Evolutionary conservation across 768 basidiomycete genomes (phyloP), one percentile per base, ranked within the genome.

Genomic region (Termitomyces sp.): DNA sequence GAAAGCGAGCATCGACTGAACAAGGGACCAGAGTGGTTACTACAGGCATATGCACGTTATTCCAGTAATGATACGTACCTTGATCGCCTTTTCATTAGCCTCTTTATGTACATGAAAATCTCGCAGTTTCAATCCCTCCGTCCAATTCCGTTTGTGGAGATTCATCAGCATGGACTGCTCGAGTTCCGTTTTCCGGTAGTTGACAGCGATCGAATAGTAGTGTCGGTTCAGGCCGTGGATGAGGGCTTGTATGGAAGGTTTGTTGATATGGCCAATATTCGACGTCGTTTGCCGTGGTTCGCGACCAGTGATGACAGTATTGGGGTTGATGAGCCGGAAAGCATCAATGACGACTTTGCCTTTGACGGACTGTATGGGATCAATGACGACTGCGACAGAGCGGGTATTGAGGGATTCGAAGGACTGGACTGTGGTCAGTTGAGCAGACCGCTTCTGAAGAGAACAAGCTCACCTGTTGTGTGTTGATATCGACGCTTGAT

Each of bases 161-260:
- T 98, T 99, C 90, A 98, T 93, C 63, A 99, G 74, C 97, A 99
- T 99, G 17, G 90, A 84, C 70, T 99, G 97, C 73, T 99, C 97
- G 2, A 96, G 83, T 69, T 98, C 96, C 29, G 95, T 98, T 79
- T 98, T 98, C 64, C 95, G 86, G 75, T 98, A 98, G 71, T 96
- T 95, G 60, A 99, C 96, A 7, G 90, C 94, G 62, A 99, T 95
- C 50, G 89, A 92, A 77, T 99, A 99, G 71, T 99, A 99, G 75
- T 98, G 95, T 62, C 96, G 83, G 71, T 99, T 99, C 61, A 99
- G 77, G 43, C 96, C 96, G 66, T 99, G 96, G 61, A 99, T 97
- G 62, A 98, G 84, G 49, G 95, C 95, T 73, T 98, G 97, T 68
- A 99, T 98, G 56, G 91, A 92, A n/a, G 97, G 97, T 72, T 98